A percentile compares a stretch with the other conserved stretches of the same genome.
Conservation (phyloP, 1,284 basidiomycete genomes). For the Cryptococcus deneoformans region DNA sequence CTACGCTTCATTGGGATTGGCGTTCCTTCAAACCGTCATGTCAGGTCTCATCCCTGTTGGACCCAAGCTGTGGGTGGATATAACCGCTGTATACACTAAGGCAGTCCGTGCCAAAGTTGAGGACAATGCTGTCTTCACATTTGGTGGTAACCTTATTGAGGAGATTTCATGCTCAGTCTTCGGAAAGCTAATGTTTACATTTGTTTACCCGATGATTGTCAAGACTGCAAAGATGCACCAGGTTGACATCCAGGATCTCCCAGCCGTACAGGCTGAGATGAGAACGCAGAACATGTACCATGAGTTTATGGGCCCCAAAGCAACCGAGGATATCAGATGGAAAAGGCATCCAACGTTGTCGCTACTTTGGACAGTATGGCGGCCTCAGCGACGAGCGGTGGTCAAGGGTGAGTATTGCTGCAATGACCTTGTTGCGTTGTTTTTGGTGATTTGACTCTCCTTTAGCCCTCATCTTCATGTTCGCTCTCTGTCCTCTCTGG, state of each 20-base stretch:
- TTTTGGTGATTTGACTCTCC: background rate
- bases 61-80: slow-evolving; percentile 19
- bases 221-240: slow-evolving; percentile 66
- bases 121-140: background rate
- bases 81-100: slow-evolving; percentile 23
- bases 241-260: slow-evolving; percentile 76
- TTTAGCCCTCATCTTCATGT: slow-evolving; percentile 12
- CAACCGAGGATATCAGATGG: slow-evolving; percentile 13
- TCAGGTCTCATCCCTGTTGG: slow-evolving; percentile 18
- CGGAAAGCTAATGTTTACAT: slow-evolving; percentile 64
- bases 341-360: slow-evolving; percentile 14
- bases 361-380: slow-evolving; percentile 23
- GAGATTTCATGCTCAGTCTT: slow-evolving; percentile 54
- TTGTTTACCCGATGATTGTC: slow-evolving; percentile 74
- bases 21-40: slow-evolving; percentile 3
- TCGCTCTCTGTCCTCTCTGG: slow-evolving; percentile 20
- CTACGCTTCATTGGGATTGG: slow-evolving; percentile 12
- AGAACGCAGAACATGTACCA: slow-evolving; percentile 27
- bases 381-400: slow-evolving; percentile 14
- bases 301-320: slow-evolving; percentile 18
- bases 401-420: slow-evolving; percentile 11
- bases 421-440: background rate
- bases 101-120: slow-evolving; percentile 14
- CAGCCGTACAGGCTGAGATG: slow-evolving; percentile 67
- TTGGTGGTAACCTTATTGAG: slow-evolving; percentile 22